Base-by-base conservation (phyloP, 495 filamentous ascomycete genomes). In the Hypoxylon lenormandii region DNA sequence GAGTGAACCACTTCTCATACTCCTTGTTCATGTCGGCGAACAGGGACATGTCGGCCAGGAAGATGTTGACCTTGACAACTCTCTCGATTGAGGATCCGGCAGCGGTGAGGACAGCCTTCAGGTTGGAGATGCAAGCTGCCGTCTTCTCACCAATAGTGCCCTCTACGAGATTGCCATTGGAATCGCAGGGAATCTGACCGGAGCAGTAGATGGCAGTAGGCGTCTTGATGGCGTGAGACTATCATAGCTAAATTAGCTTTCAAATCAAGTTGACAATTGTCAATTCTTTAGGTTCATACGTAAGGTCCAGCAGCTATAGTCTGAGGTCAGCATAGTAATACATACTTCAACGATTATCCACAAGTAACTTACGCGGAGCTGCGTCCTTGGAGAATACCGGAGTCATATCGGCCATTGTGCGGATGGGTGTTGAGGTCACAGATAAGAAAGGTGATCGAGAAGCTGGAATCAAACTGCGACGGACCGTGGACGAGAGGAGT, bases 211-310 rank as follows among this genome's bases (percentile, higher is more conserved):
- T 90, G 70, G 89, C 84, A 49, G 86, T 86, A 58, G 91, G 88
- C 57, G 93, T 93, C 69, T 88, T 88, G 82, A 97, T 90, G 71
- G 92, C 92, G 83, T 97, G 94, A 73, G 93, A 92, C 92, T 97
- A 50, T 45, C 26, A 48, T 30, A 43, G 16, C 15, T 65, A 38
- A 36, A 33, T 73, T 46, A 72, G 63, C 37, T 48, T 7, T 60
- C 37, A 47, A 47, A 49, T 37, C 19, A 6, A 48, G 30, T n/a
- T 54, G 1, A 11, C 22, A 12, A 36, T 33, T 26, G 12, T 5
- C n/a, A 11, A 51, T 50, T 50, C 10, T 40, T 23, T 12, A 26
- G 13, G 23, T 18, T 56, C 84, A 68, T 79, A 87, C 84, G 70
- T 87, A 87, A 58, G 84, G 85, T 22, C 85, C 85, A 38, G 83